Percentiles rank a stretch among this genome's conserved stretches.
phyloP scores from a whole-genome alignment of 176 grass and related monocot species.

The Carex myosuroides region DNA sequence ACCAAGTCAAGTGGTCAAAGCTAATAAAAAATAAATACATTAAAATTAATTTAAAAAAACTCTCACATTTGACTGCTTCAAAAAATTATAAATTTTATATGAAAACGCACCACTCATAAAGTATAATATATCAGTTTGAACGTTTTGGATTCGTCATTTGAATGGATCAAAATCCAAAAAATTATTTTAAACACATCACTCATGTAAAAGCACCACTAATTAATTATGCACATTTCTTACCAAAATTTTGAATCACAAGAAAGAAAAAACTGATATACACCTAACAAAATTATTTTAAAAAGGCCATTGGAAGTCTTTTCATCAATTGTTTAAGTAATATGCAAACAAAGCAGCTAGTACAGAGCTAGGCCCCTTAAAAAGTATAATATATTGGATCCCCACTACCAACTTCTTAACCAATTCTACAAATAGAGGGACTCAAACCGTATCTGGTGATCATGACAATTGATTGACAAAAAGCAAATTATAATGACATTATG shows the following conservation, averaged over 20 bases:
- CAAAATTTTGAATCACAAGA: not conserved
- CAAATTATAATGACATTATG: conserved; percentile 14
- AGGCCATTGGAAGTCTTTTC: not conserved
- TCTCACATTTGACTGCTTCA: no score
- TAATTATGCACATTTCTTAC: not conserved
- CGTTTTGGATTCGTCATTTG: no score
- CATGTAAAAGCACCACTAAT: not conserved
- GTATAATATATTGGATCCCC: not conserved
- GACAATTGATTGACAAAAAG: conserved; percentile 10
- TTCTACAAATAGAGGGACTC: not conserved
- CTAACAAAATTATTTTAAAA: not conserved
- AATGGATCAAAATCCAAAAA: no score
- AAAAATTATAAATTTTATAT: no score
- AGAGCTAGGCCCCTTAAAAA: not conserved
- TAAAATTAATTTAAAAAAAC: no score
- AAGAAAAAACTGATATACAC: not conserved
- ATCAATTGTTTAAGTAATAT: not conserved
- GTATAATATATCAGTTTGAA: no score
- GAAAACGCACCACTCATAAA: no score
- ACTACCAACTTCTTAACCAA: not conserved
- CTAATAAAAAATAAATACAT: no score
- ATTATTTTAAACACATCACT: no score
- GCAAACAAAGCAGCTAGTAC: not conserved
- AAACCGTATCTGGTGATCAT: not conserved
- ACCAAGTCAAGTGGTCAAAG: no score